These are phyloP conservation scores for Ilyonectria sp. DNA, from an alignment of 2,329 filamentous ascomycete genomes.

Conservation along the genomic window DNA sequence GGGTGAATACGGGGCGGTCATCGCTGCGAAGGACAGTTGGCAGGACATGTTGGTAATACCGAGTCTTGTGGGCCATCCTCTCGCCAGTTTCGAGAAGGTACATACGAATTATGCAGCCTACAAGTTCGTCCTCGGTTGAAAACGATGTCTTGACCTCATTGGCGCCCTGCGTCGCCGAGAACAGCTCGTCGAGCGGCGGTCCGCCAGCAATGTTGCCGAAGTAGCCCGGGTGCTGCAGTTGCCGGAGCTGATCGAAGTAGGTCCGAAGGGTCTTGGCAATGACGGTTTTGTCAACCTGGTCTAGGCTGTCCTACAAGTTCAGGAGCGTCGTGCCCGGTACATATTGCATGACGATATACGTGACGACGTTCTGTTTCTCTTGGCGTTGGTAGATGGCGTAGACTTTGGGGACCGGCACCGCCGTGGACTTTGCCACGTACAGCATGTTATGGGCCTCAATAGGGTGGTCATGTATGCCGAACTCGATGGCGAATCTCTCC, in stretches of 20 bases:
- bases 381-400: constrained; percentile 40
- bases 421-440: constrained; percentile 35
- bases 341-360: constrained; percentile 42
- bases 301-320: constrained; percentile 12
- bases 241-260: constrained; percentile 33
- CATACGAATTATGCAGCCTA: constrained; percentile 32
- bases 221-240: constrained; percentile 35
- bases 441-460: constrained; percentile 43
- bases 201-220: constrained; percentile 35
- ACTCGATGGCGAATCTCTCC: constrained; percentile 34
- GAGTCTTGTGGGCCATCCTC: constrained; percentile 21
- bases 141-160: constrained; percentile 31
- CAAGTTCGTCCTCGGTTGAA: constrained; percentile 24
- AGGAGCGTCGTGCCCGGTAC: constrained; percentile 30
- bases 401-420: constrained; percentile 38
- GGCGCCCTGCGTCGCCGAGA: constrained; percentile 26
- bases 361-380: constrained; percentile 15
- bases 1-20: constrained; percentile 33
- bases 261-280: constrained; percentile 27
- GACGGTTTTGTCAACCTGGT: constrained; percentile 14
- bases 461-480: constrained; percentile 26
- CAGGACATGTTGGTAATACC: constrained; percentile 28
- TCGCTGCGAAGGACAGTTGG: constrained; percentile 24
- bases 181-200: constrained; percentile 38
- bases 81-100: constrained; percentile 31